phyloP scores from a whole-genome alignment of 2,329 filamentous ascomycete genomes.

The Chaetomiaceae sp. region DNA sequence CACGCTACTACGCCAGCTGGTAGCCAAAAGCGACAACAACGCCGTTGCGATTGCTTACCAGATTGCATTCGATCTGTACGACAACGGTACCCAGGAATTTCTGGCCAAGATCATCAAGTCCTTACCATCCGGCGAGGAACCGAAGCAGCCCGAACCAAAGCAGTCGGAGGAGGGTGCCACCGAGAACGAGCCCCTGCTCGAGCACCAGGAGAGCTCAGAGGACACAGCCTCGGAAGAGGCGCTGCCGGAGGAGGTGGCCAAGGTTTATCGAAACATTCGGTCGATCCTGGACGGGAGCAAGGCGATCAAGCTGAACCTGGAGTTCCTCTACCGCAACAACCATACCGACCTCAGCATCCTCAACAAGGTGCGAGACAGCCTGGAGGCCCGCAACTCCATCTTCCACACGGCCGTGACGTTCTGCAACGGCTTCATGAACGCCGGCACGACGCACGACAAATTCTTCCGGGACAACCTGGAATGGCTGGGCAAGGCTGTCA shows the following conservation, averaged over 20 bases:
- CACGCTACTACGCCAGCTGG: conserved; percentile 73
- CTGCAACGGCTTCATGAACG: conserved; percentile 98
- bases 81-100: conserved; percentile 98
- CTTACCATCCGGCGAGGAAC: conserved; percentile 53
- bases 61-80: conserved; percentile 95
- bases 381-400: conserved; percentile 94
- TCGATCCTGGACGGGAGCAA: conserved; percentile 78
- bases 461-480: conserved; percentile 98
- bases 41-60: conserved; percentile 88
- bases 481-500: conserved; percentile 96
- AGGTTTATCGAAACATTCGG: conserved; percentile 57
- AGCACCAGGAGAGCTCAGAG: conserved; percentile 45
- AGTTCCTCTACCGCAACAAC: conserved; percentile 95
- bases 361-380: conserved; percentile 91
- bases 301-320: conserved; percentile 88
- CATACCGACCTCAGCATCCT: conserved; percentile 85
- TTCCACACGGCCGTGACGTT: conserved; percentile 98
- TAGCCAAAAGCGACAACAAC: conserved; percentile 69
- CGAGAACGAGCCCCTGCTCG: conserved; percentile 45
- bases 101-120: conserved; percentile 80
- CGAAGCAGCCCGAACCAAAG: conserved; percentile 38
- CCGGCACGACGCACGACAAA: conserved; percentile 94
- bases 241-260: conserved; percentile 46
- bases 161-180: conserved; percentile 39
- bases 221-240: conserved; percentile 34